phyloP scores from a whole-genome alignment of 768 basidiomycete species.

The Leccinum broughii region DNA sequence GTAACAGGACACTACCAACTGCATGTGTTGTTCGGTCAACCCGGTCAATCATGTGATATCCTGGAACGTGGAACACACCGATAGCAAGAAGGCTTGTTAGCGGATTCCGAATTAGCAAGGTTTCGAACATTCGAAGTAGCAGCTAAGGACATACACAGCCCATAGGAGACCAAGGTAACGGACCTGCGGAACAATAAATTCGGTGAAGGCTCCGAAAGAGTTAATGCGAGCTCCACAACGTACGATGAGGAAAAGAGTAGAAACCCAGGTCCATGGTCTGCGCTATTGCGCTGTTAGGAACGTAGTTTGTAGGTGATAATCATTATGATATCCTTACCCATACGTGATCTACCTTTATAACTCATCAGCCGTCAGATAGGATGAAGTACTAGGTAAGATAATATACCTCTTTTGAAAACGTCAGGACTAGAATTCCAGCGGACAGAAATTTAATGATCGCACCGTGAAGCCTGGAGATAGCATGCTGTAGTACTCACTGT shows the following conservation, averaged over 20 bases:
- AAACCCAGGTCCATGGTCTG: not conserved
- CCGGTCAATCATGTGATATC: not conserved
- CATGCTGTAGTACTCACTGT: conserved; percentile 3
- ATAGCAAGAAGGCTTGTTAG: not conserved
- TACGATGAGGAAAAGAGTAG: not conserved
- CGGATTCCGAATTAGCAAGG: not conserved
- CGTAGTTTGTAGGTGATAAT: too few species aligned
- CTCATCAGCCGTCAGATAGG: not conserved
- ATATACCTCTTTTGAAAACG: conserved; percentile 13
- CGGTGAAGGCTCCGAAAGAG: not conserved
- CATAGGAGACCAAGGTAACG: not conserved
- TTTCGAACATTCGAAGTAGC: not conserved
- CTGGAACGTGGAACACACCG: not conserved
- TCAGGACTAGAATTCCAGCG: conserved; percentile 6
- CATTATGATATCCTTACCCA: not conserved
- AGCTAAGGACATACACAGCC: not conserved
- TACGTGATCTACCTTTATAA: conserved; percentile 7
- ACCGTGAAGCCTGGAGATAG: not conserved
- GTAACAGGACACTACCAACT: not conserved
- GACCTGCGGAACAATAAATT: not conserved
- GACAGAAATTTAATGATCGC: not conserved
- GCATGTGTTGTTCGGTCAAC: not conserved
- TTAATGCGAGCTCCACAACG: not conserved
- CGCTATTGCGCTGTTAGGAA: not conserved
- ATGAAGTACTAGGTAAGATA: not conserved